Percentiles rank a stretch among this genome's conserved stretches.
Evolutionary conservation across 139 green algal species (phyloP).

Genomic region (Chlorella ohadii): DNA sequence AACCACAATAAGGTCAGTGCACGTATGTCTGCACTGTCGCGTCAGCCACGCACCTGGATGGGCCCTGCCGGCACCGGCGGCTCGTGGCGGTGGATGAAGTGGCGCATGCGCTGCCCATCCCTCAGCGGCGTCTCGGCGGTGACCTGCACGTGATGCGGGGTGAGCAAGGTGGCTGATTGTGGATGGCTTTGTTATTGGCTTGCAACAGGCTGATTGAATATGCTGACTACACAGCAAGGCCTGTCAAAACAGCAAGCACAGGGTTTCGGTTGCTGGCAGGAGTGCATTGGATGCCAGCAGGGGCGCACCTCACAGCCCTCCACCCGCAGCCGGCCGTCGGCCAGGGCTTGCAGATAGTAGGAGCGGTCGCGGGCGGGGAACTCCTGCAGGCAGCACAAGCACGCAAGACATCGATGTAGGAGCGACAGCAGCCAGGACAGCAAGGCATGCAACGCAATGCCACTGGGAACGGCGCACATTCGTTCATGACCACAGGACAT

Average conservation of each 20-base stretch:
- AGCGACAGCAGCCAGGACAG: neutral
- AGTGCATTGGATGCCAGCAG: no score
- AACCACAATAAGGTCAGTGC: no score
- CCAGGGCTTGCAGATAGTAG: conserved; percentile 77
- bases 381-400: conserved; percentile 68
- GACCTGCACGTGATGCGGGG: conserved; percentile 7
- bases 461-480: no score
- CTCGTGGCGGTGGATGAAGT: conserved; percentile 91
- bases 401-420: no score
- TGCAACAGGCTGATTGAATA: no score
- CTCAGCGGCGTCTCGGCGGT: conserved; percentile 47
- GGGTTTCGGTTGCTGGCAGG: neutral
- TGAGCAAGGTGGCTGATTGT: no score
- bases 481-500: no score
- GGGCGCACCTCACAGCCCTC: conserved; percentile 50
- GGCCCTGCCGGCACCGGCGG: conserved; percentile 69
- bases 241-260: no score
- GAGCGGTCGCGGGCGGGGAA: conserved; percentile 63
- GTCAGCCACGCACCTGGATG: conserved; percentile 28
- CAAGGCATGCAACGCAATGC: no score
- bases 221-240: no score
- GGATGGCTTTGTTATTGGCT: no score
- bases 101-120: conserved; percentile 63
- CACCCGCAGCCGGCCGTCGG: conserved; percentile 67
- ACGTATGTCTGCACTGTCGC: no score